Evolutionary conservation across 768 basidiomycete species (phyloP), one percentile per base, ranked within the genome.

Genomic region (Lentinula aciculospora): DNA sequence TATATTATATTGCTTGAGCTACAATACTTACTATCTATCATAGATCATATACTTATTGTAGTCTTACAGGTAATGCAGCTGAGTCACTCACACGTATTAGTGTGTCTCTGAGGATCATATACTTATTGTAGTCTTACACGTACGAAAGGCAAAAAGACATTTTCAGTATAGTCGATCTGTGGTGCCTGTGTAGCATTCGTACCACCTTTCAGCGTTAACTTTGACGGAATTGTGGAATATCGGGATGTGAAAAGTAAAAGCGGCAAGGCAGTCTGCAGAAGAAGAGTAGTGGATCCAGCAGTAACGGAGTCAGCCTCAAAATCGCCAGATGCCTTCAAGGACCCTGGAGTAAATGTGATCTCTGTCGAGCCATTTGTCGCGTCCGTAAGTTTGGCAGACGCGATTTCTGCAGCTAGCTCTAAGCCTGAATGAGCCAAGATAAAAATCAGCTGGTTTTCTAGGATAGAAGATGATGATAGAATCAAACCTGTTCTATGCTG

Each of bases 171-270:
- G 69, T 92, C 89, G 28, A 89, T 80, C 61, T 90, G 90, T 0
- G 90, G 90, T 4, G 89, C 88, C 42, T 77, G 68, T 2, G 73
- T 69, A 19, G 88, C 87, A 60, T 91, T 91, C 2, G 89, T 91
- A 2, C 89, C 90, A 7, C 90, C 89, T 0, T 73, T 71, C 1
- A 92, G 76, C 8, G 71, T 72, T 25, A 92, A 74, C 3, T 71
- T 75, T 9, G 85, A 83, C 0, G 74, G 64, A 8, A 61, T 29
- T 4, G 60, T 42, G 3, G 72, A 61, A 1, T 63, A 28, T 4
- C 36, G 37, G 3, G 69, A 60, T 6, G 80, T 72, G 67, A 88
- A 90, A 19, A 89, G 60, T 28, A 92, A 76, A 56, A 88, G 78
- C 1, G 89, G 88, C 21, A 91, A 74, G 4, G 88, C 74, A 17